Percentiles rank a stretch among this genome's conserved stretches.
Conservation (phyloP, 179 eudicot species). For the Beta lomatogona region DNA sequence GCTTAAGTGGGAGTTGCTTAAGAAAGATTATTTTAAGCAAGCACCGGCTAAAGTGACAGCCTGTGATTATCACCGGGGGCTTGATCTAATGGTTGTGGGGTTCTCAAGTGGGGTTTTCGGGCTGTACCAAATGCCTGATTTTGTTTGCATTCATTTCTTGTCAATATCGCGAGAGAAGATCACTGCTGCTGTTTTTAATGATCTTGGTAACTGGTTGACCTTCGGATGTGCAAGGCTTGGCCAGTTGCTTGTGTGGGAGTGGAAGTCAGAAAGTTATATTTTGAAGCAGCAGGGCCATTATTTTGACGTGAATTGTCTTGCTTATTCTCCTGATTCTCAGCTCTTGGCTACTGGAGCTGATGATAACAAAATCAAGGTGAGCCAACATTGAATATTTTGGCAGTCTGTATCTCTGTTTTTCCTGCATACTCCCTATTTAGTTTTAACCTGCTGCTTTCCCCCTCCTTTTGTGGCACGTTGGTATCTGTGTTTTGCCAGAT, state of each 20-base stretch:
- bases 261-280: conserved; percentile 96
- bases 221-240: conserved; percentile 97
- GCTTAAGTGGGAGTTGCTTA: conserved; percentile 78
- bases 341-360: conserved; percentile 97
- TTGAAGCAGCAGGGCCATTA: conserved; percentile 98
- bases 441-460: not conserved
- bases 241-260: conserved; percentile 98
- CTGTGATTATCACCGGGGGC: conserved; percentile 79
- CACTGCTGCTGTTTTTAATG: conserved; percentile 83
- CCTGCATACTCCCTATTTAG: not conserved
- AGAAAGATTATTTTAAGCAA: conserved; percentile 86
- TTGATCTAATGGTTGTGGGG: conserved; percentile 82
- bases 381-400: not conserved
- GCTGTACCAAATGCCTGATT: conserved; percentile 94
- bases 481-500: not conserved
- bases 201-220: conserved; percentile 88
- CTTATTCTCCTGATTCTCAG: conserved; percentile 95
- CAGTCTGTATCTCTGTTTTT: not conserved
- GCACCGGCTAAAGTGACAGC: conserved; percentile 78
- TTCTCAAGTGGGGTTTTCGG: conserved; percentile 90
- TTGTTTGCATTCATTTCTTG: conserved; percentile 76
- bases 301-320: conserved; percentile 90
- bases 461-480: not conserved
- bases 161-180: conserved; percentile 91
- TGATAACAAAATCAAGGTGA: conserved; percentile 96